A percentile compares a stretch with the other conserved stretches of the same genome.
Conservation (phyloP, 345 rosid species). For the Populus nigra region DNA sequence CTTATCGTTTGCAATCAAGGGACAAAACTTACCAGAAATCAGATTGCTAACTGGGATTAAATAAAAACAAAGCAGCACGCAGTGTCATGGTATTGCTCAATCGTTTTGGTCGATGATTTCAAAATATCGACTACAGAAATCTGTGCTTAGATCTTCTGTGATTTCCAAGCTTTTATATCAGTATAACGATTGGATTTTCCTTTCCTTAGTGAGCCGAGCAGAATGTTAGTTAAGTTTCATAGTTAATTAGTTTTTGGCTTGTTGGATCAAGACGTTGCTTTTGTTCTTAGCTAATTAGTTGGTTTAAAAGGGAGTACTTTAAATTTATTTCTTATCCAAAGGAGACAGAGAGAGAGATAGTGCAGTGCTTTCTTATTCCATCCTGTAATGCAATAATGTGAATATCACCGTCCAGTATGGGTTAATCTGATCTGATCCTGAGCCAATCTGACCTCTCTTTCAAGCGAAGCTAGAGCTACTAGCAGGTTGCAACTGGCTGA, state of each 20-base stretch:
- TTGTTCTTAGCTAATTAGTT: background rate
- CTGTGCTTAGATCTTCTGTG: background rate
- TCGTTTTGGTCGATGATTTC: background rate
- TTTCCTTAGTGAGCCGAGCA: background rate
- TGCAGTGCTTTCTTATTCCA: background rate
- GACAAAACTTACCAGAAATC: background rate
- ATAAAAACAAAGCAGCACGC: background rate
- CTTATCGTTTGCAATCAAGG: background rate
- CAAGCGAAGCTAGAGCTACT: constrained; percentile 23
- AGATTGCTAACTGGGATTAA: background rate
- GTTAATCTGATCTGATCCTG: background rate
- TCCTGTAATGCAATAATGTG: constrained; percentile 9
- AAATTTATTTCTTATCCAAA: background rate
- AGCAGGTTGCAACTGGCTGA: background rate
- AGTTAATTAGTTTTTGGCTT: background rate
- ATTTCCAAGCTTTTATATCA: background rate
- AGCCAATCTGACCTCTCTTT: constrained; percentile 21
- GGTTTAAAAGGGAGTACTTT: background rate
- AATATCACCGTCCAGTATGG: constrained; percentile 3
- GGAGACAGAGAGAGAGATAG: background rate
- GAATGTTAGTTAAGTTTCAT: background rate
- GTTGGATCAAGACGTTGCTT: background rate
- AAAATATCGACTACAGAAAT: background rate
- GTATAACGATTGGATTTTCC: background rate
- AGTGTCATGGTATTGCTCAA: background rate